Conservation (phyloP, 2,329 filamentous ascomycete genomes). For the Epichloe elymi region DNA sequence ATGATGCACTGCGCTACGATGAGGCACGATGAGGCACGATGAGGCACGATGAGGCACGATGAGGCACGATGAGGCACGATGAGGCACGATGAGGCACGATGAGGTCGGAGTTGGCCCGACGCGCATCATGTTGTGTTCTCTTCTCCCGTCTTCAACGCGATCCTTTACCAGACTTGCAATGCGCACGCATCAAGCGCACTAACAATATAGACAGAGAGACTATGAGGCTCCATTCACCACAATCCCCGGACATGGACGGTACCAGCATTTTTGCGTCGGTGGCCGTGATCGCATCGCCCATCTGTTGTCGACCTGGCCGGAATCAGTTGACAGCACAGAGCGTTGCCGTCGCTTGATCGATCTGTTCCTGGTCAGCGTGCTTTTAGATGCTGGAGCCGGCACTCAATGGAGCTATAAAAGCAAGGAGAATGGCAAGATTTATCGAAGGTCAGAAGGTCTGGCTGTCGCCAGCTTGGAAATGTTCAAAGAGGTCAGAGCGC, state of each 20-base stretch:
- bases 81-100: too few species aligned
- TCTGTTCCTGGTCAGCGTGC: constrained; percentile 65
- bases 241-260: constrained; percentile 78
- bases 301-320: constrained; percentile 56
- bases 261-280: constrained; percentile 76
- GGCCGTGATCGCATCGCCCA: constrained; percentile 61
- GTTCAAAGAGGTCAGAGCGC: constrained; percentile 59
- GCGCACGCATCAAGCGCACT: not conserved
- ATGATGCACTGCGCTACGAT: not conserved
- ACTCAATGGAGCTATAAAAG: constrained; percentile 89
- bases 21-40: too few species aligned
- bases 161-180: not conserved
- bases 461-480: constrained; percentile 70
- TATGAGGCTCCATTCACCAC: constrained; percentile 40
- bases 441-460: constrained; percentile 76
- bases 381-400: constrained; percentile 80
- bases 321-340: constrained; percentile 56
- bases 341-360: constrained; percentile 64
- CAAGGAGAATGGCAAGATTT: constrained; percentile 70
- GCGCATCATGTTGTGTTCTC: not conserved
- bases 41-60: too few species aligned
- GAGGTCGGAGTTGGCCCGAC: not conserved
- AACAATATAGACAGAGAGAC: constrained; percentile 28
- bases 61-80: too few species aligned
- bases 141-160: not conserved